Evolutionary conservation across 2,329 filamentous ascomycete species (phyloP).

Genomic region (Exophiala bonariae): DNA sequence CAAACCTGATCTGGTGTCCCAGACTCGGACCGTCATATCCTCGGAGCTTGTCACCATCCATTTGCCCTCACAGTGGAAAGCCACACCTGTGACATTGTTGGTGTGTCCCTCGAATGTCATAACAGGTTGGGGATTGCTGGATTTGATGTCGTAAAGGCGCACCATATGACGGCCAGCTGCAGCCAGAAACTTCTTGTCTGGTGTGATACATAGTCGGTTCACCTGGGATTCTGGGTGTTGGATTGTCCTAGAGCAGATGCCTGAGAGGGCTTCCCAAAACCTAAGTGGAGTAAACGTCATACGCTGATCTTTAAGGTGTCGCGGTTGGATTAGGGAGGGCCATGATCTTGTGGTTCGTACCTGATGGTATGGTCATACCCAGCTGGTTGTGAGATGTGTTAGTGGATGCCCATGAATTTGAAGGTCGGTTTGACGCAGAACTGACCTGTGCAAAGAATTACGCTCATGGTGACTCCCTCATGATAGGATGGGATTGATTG

Average conservation of each 20-base stretch:
- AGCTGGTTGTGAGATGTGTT: constrained; percentile 44
- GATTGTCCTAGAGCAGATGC: constrained; percentile 96
- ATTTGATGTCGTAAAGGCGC: constrained; percentile 98
- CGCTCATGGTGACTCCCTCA: constrained; percentile 52
- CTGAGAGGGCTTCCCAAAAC: constrained; percentile 97
- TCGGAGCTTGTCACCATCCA: constrained; percentile 99
- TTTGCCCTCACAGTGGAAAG: constrained; percentile 97
- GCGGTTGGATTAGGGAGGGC: constrained; percentile 8
- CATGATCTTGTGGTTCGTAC: constrained; percentile 40
- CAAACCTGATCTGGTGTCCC: constrained; percentile 83
- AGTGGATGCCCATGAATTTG: too few species aligned
- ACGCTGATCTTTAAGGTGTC: constrained; percentile 5
- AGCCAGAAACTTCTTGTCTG: constrained; percentile 93
- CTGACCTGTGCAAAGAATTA: constrained; percentile 66
- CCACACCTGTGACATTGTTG: constrained; percentile 92
- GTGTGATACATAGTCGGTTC: constrained; percentile 96
- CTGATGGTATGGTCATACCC: constrained; percentile 76
- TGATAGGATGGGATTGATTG: not conserved
- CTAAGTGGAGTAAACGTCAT: constrained; percentile 44
- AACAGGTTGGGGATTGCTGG: constrained; percentile 90
- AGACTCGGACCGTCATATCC: constrained; percentile 95
- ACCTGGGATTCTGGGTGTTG: constrained; percentile 98
- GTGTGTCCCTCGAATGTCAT: constrained; percentile 95
- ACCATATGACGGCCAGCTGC: constrained; percentile 80
- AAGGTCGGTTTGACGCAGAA: too few species aligned